Conservation (phyloP, 2,329 filamentous ascomycete genomes). For the Alternaria angustiovoidea region DNA sequence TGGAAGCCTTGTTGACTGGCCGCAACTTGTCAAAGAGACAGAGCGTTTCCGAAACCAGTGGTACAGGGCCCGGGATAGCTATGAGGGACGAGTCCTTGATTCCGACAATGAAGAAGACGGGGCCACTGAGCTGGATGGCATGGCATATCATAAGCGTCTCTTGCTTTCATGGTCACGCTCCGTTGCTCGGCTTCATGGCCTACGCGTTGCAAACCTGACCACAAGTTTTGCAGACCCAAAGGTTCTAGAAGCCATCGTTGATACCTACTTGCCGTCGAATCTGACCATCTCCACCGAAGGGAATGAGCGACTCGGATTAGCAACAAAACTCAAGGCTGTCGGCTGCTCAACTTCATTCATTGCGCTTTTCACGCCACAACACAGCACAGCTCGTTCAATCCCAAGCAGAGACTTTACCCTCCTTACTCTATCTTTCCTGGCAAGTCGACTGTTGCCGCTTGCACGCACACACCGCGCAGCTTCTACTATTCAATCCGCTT, state of each 20-base stretch:
- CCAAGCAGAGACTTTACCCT: constrained; percentile 64
- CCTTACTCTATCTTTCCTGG: constrained; percentile 66
- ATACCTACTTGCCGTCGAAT: constrained; percentile 59
- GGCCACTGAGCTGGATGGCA: constrained; percentile 34
- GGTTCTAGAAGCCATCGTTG: constrained; percentile 64
- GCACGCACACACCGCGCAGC: constrained; percentile 61
- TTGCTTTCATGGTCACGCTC: constrained; percentile 65
- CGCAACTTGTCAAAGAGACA: constrained; percentile 62
- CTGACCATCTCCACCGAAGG: constrained; percentile 9
- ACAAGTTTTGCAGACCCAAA: constrained; percentile 65
- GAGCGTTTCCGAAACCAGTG: constrained; percentile 50
- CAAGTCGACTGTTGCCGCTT: constrained; percentile 64
- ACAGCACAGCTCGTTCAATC: constrained; percentile 47
- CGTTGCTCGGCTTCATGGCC: constrained; percentile 57
- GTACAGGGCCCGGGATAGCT: constrained; percentile 41
- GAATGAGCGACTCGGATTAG: constrained; percentile 29
- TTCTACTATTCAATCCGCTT: constrained; percentile 61
- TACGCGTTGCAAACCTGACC: constrained; percentile 63
- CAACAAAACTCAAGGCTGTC: constrained; percentile 50
- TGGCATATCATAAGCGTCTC: constrained; percentile 51
- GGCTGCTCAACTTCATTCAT: constrained; percentile 57
- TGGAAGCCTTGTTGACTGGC: constrained; percentile 62
- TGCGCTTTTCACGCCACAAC: constrained; percentile 51
- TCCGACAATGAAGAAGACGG: constrained; percentile 36
- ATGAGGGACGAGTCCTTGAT: constrained; percentile 43